These are phyloP conservation scores for Mycena vulgaris DNA, from an alignment of 768 basidiomycete genomes.

Conservation along the genomic window DNA sequence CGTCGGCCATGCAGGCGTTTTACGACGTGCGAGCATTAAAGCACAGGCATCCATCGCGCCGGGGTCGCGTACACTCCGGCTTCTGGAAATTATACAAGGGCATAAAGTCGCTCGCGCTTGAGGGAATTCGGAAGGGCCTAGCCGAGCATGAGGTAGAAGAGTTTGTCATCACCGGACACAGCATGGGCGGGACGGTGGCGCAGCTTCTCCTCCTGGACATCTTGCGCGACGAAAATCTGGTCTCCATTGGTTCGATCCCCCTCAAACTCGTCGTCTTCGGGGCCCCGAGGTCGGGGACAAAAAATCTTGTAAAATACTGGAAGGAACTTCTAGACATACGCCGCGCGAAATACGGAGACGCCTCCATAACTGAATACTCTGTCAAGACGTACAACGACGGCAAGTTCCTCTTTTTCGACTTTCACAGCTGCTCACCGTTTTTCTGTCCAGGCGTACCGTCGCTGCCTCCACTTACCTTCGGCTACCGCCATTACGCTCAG, in stretches of 20 bases:
- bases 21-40: slow-evolving; percentile 62
- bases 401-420: slow-evolving; percentile 39
- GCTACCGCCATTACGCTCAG: slow-evolving; percentile 67
- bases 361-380: slow-evolving; percentile 61
- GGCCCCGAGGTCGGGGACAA: slow-evolving; percentile 65
- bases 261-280: slow-evolving; percentile 67
- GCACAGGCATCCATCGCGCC: slow-evolving; percentile 55
- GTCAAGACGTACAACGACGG: slow-evolving; percentile 74
- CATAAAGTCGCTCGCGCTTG: slow-evolving; percentile 50
- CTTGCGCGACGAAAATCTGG: slow-evolving; percentile 48
- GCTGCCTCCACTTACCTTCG: slow-evolving; percentile 65
- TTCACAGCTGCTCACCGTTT: slow-evolving; percentile 29
- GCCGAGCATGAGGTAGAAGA: slow-evolving; percentile 54
- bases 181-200: slow-evolving; percentile 69
- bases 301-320: slow-evolving; percentile 59
- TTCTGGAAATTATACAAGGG: slow-evolving; percentile 70
- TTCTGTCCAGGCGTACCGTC: slow-evolving; percentile 64
- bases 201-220: slow-evolving; percentile 67
- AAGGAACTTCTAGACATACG: slow-evolving; percentile 52
- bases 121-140: slow-evolving; percentile 57
- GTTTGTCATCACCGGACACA: slow-evolving; percentile 70
- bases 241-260: slow-evolving; percentile 46
- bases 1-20: slow-evolving; percentile 58
- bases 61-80: slow-evolving; percentile 64
- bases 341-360: slow-evolving; percentile 52